Percentiles rank a stretch among this genome's conserved stretches.
Conservation (phyloP, 129 eudicot species). For the Mikania micrantha region DNA sequence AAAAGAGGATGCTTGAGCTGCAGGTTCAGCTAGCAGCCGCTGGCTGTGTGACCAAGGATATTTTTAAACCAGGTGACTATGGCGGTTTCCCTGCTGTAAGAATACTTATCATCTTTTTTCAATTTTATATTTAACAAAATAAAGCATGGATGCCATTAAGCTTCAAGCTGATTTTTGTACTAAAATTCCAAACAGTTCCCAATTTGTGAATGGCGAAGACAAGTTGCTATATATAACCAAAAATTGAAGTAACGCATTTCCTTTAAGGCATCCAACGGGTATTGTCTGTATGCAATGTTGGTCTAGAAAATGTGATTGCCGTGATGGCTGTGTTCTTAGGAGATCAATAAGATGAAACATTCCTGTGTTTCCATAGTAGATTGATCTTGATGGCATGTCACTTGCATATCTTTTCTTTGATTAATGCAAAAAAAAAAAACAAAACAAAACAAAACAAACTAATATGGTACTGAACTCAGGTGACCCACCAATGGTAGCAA, state of each 20-base stretch:
- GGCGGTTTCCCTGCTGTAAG: slow-evolving; percentile 98
- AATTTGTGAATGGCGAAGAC: slow-evolving; percentile 72
- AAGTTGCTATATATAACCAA: slow-evolving; percentile 40
- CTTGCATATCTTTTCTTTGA: no score
- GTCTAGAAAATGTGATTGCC: no score
- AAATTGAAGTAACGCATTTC: slow-evolving; percentile 22
- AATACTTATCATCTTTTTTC: background rate
- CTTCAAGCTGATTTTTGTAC: background rate
- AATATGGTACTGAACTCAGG: no score
- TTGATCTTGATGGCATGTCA: no score
- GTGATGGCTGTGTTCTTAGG: no score
- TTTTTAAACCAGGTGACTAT: slow-evolving; percentile 78
- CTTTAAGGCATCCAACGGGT: no score
- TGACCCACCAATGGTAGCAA: no score
- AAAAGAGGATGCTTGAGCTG: slow-evolving; percentile 10
- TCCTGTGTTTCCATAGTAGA: no score
- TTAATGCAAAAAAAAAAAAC: no score
- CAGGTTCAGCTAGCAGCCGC: slow-evolving; percentile 94
- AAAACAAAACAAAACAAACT: no score
- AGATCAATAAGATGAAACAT: no score
- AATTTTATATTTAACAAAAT: background rate
- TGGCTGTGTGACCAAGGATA: slow-evolving; percentile 81
- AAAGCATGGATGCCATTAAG: background rate
- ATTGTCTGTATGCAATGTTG: no score
- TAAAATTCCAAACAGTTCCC: slow-evolving; percentile 44